A percentile compares a stretch with the other conserved stretches of the same genome.
phyloP scores from a whole-genome alignment of 345 rosid species.

The Limnanthes douglasii region DNA sequence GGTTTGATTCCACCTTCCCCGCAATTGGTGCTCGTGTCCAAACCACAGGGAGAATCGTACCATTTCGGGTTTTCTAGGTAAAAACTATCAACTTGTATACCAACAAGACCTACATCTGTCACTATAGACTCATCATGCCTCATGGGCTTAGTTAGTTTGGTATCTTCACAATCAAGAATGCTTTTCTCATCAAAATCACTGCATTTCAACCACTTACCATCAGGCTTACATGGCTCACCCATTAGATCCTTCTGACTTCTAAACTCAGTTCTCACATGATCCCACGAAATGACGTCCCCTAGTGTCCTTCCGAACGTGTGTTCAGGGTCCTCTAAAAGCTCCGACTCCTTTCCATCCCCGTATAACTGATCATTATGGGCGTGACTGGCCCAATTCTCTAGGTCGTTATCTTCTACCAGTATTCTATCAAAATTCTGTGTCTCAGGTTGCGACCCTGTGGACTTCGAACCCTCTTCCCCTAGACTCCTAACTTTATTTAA shows the following conservation, averaged over 20 bases:
- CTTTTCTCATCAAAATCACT: conserved; percentile 82
- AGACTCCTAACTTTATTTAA: conserved; percentile 54
- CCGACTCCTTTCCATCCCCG: conserved; percentile 63
- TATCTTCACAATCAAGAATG: conserved; percentile 83
- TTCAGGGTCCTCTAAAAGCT: conserved; percentile 77
- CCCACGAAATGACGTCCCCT: conserved; percentile 92
- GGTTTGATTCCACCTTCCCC: conserved; percentile 80
- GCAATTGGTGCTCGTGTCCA: conserved; percentile 73
- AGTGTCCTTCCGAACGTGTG: conserved; percentile 86
- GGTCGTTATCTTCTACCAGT: conserved; percentile 62
- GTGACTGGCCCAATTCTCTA: conserved; percentile 77
- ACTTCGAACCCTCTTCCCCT: conserved; percentile 55
- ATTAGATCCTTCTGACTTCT: conserved; percentile 62
- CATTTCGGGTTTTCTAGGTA: conserved; percentile 89
- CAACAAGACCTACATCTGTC: conserved; percentile 79
- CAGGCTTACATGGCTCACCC: conserved; percentile 67
- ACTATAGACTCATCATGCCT: conserved; percentile 71
- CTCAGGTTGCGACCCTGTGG: conserved; percentile 34
- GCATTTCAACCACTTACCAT: conserved; percentile 88
- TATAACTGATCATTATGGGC: conserved; percentile 53
- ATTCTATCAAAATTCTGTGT: conserved; percentile 52
- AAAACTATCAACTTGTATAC: conserved; percentile 94
- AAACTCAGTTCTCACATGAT: conserved; percentile 53
- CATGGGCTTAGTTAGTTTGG: conserved; percentile 74
- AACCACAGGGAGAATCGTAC: conserved; percentile 94